These are phyloP conservation scores for Cotoneaster glaucophyllus DNA, from an alignment of 306 rosid species.

Conservation along the genomic window DNA sequence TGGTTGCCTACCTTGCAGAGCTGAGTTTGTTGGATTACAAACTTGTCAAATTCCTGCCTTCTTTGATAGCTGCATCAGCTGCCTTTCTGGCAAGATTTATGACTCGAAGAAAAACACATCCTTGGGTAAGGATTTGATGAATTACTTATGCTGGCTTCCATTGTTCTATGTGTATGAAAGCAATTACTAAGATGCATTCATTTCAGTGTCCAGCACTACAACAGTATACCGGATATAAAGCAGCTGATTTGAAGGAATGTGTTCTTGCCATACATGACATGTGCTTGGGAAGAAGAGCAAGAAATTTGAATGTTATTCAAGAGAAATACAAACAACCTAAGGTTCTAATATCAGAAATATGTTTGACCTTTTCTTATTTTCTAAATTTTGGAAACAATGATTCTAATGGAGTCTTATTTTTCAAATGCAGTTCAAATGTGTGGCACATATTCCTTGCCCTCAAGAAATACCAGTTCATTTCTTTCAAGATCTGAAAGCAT, in stretches of 20 bases:
- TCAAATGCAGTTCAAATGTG: conserved; percentile 61
- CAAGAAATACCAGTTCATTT: conserved; percentile 58
- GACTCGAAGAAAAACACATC: conserved; percentile 39
- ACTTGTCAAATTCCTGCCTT: conserved; percentile 76
- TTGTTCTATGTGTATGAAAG: background rate
- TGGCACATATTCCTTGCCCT: conserved; percentile 54
- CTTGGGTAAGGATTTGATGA: conserved; percentile 58
- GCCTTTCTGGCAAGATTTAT: conserved; percentile 64
- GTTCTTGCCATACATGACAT: conserved; percentile 57
- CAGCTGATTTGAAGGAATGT: conserved; percentile 68
- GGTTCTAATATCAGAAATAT: conserved; percentile 29
- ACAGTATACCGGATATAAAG: conserved; percentile 46
- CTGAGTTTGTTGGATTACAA: conserved; percentile 79
- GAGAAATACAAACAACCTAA: conserved; percentile 84
- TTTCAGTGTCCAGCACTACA: conserved; percentile 44
- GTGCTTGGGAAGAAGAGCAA: conserved; percentile 67
- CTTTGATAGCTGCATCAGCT: conserved; percentile 78
- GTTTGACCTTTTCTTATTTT: background rate
- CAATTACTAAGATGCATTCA: conserved; percentile 5
- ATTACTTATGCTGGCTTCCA: background rate
- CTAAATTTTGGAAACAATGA: background rate
- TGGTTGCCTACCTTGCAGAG: conserved; percentile 68
- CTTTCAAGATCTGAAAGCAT: conserved; percentile 38
- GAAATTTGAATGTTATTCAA: conserved; percentile 51
- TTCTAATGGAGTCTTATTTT: conserved; percentile 1